A percentile compares a stretch with the other conserved stretches of the same genome.
Evolutionary conservation across 2,329 filamentous ascomycete genomes (phyloP).

Genomic region (Bipolaris sorokiniana): DNA sequence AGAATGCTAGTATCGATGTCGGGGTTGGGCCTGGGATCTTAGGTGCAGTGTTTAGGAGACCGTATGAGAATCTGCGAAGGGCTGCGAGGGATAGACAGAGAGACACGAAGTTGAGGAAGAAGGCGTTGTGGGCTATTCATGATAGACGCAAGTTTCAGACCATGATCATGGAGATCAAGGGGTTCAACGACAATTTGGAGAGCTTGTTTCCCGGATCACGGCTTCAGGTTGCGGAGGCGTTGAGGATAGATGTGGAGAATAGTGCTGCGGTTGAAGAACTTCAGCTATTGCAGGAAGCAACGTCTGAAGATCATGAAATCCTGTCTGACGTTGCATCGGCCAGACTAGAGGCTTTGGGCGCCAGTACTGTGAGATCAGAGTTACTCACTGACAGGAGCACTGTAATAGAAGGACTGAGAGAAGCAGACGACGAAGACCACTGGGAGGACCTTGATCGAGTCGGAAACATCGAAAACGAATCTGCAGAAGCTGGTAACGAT

Average conservation of each 20-base stretch:
- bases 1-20: not conserved
- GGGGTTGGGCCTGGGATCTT: not conserved
- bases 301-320: not conserved
- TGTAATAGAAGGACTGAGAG: not conserved
- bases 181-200: not conserved
- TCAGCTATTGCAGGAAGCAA: constrained; percentile 1
- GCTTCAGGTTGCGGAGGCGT: not conserved
- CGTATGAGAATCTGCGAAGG: constrained; percentile 1
- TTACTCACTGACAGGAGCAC: not conserved
- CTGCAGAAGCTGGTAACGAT: not conserved
- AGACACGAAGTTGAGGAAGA: not conserved
- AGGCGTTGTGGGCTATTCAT: not conserved
- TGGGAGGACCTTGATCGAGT: not conserved
- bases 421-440: not conserved
- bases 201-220: constrained; percentile 1
- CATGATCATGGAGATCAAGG: not conserved
- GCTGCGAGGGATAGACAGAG: not conserved
- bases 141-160: not conserved
- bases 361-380: not conserved
- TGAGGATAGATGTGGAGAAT: not conserved
- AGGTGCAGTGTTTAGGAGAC: not conserved
- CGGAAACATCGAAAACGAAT: not conserved
- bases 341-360: not conserved
- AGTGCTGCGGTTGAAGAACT: not conserved
- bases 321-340: not conserved